Conservation (phyloP, 169 alveolate genomes). For the Amoebophrya sp. region DNA sequence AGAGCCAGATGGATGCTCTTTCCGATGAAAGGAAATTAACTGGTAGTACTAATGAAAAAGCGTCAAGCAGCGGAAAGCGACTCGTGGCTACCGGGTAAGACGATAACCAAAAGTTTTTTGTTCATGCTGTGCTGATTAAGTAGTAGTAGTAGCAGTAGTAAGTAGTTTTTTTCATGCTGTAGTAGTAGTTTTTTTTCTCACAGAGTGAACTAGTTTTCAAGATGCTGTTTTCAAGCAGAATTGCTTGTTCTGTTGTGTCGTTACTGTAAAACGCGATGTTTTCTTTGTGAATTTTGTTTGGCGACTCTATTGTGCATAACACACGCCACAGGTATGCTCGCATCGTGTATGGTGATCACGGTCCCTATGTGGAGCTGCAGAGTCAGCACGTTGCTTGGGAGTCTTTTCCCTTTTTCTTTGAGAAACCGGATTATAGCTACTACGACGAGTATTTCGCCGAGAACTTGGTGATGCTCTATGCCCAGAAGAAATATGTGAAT, state of each 20-base stretch:
- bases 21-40: not conserved
- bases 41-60: not conserved
- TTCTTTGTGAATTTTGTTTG: not conserved
- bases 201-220: not conserved
- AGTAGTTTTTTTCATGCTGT: too few relatives aligned
- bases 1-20: not conserved
- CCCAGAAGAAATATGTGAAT: conserved; percentile 13
- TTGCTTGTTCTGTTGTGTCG: not conserved
- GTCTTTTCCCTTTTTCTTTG: not conserved
- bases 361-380: conserved; percentile 19
- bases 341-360: conserved; percentile 23
- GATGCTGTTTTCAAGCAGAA: not conserved
- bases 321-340: not conserved
- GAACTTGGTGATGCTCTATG: not conserved
- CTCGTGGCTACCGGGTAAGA: not conserved
- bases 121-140: too few relatives aligned
- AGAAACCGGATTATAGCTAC: not conserved
- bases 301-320: not conserved
- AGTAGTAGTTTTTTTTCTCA: too few relatives aligned
- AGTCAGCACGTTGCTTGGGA: not conserved
- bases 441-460: not conserved
- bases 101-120: not conserved
- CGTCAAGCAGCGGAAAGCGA: not conserved
- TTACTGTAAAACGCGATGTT: not conserved
- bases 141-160: too few relatives aligned